Base-by-base conservation (phyloP, 768 basidiomycete species). In the Boletus coccyginus region DNA sequence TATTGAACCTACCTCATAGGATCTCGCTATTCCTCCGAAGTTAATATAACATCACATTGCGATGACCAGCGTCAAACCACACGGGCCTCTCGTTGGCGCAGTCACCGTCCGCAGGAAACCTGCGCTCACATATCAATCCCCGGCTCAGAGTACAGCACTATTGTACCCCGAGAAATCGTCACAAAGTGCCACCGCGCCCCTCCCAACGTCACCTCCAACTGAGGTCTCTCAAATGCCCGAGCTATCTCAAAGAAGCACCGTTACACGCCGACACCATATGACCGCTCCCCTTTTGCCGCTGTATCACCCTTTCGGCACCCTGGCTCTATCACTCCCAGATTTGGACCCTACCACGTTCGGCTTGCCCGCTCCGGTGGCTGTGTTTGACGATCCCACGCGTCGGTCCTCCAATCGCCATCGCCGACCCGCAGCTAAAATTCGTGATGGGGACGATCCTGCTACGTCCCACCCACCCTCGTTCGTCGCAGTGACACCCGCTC, bases 291-390 rank as follows among this genome's bases (percentile, higher is more conserved):
- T 78, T 29, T 75, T 88, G 39, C 85, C 87, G 21, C 70, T 89
- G 44, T 88, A 88, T 64, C 87, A 88, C 65, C 87, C 87, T 29
- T 72, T 83, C 33, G 86, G 86, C 3, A 67, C 70, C 11, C 75
- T 88, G 39, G 86, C 87, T 39, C 76, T 81, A 64, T 87, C 87
- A 8, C 77, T 87, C 52, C 86, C 86, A 5, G 81, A 81, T 53
- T 78, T 88, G 46, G 82, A 86, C 66, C 81, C 86, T 9, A 70
- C 75, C 17, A 64, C 70, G 33, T 80, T 84, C 65, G 86, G 86
- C 51, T 75, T 86, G 50, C 81, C 82, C 44, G 71, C 75, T 49
- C 78, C 77, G 38, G 65, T 78, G 60, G 73, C 75, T 57, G 64
- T 78, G 50, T 71, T 71, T 43, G 77, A 78, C 59, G 81, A 81